Evolutionary conservation across 257 asterid species (phyloP), one percentile per base, ranked within the genome.

Genomic region (Lavandula angustifolia): DNA sequence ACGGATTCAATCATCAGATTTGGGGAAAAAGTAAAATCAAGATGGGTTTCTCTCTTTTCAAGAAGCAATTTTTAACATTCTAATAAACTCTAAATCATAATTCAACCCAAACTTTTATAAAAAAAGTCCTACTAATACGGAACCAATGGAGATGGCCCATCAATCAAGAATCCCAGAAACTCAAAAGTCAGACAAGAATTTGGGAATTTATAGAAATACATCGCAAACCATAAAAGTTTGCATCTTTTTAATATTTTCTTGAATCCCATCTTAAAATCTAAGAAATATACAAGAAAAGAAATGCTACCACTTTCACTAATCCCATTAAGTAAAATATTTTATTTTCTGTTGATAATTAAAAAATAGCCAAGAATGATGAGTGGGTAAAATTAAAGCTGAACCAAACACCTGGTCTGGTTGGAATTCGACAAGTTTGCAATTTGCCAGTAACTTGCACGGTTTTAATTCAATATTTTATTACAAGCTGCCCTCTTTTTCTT

Each of bases 321-420:
- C 27, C 27, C 27, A 22, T 22, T 22, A 22, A 22, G 27, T 22
- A 22, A 22, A 22, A 22, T 2, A 22, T 22, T 22, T 22, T 22
- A 22, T 22, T 22, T 22, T 22, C 27, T 22, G 27, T 22, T 22
- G 27, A 22, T 22, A 22, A 22, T 22, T 0, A 22, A 22, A 22
- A 22, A 22, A 22, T 22, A 22, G 27, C 27, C 27, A 22, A 22
- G 27, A 22, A 22, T 17, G 53, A 54, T 66, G 56, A 33, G 64
- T 70, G 76, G 74, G 67, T 70, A 48, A 68, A 61, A 53, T 70
- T 53, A 65, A 75, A 65, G 70, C 14, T 13, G 37, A 76, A 42
- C 74, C 80, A 71, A 49, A 61, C 74, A 71, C 76, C 76, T 70
- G 73, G 80, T 53, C 70, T 46, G 33, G 47, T 70, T 37, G 60